Percentiles rank a stretch among this genome's conserved stretches.
Evolutionary conservation across 257 asterid species (phyloP).

Genomic region (Plectranthus barbatus): DNA sequence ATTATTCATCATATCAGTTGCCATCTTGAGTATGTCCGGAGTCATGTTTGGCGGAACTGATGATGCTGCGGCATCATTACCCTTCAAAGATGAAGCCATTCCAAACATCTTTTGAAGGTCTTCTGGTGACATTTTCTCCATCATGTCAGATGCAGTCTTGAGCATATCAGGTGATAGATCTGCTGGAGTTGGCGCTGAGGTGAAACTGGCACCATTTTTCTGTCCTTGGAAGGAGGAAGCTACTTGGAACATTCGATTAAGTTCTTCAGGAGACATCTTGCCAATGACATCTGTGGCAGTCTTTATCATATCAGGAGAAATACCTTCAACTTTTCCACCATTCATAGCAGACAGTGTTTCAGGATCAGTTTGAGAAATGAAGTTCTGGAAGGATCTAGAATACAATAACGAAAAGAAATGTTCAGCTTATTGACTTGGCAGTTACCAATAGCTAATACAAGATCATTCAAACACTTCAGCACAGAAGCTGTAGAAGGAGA

Average conservation of each 20-base stretch:
- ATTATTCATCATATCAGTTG: conserved; percentile 77
- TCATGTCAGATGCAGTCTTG: conserved; percentile 76
- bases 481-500: too few species aligned
- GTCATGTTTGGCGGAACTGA: conserved; percentile 46
- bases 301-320: conserved; percentile 84
- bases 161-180: conserved; percentile 76
- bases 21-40: conserved; percentile 90
- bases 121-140: conserved; percentile 84
- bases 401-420: conserved; percentile 13
- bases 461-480: neutral
- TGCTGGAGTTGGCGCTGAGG: conserved; percentile 55
- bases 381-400: conserved; percentile 71
- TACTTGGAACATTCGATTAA: conserved; percentile 59
- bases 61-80: conserved; percentile 37
- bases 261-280: conserved; percentile 91
- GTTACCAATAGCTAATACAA: too few species aligned
- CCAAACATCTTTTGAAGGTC: conserved; percentile 70
- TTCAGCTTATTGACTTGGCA: conserved; percentile 2
- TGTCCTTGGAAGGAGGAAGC: conserved; percentile 78
- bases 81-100: conserved; percentile 73
- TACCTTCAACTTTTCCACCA: conserved; percentile 67
- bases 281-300: conserved; percentile 63
- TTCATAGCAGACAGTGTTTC: conserved; percentile 61
- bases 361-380: conserved; percentile 72
- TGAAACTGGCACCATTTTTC: conserved; percentile 32